Conservation (phyloP, 495 filamentous ascomycete species). For the Penicillium canariense region DNA sequence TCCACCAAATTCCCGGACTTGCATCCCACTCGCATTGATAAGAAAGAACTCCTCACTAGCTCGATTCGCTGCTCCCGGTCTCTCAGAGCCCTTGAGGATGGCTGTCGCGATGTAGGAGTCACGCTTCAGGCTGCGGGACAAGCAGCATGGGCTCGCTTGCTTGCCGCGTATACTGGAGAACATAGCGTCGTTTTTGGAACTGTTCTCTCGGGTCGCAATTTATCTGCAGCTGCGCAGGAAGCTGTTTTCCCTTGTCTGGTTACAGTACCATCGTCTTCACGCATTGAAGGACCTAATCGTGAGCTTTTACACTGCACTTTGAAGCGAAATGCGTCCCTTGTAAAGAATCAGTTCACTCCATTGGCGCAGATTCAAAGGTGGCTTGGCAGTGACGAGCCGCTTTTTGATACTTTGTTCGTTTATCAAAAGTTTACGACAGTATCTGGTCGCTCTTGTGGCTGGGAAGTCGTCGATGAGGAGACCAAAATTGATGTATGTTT, state of each 20-base stretch:
- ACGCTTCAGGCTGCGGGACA: slow-evolving; percentile 70
- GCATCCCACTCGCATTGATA: slow-evolving; percentile 53
- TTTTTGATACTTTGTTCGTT: slow-evolving; percentile 78
- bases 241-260: slow-evolving; percentile 70
- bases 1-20: slow-evolving; percentile 67
- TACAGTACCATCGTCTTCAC: slow-evolving; percentile 64
- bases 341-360: slow-evolving; percentile 67
- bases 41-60: slow-evolving; percentile 33
- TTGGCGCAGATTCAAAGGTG: slow-evolving; percentile 65
- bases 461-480: slow-evolving; percentile 53
- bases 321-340: slow-evolving; percentile 55
- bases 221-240: slow-evolving; percentile 47
- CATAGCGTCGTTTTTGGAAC: slow-evolving; percentile 65
- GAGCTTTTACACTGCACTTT: slow-evolving; percentile 58
- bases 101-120: slow-evolving; percentile 52
- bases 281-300: slow-evolving; percentile 48
- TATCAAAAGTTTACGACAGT: slow-evolving; percentile 60
- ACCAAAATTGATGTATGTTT: slow-evolving; percentile 54
- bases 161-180: slow-evolving; percentile 73
- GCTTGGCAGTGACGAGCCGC: slow-evolving; percentile 54
- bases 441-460: slow-evolving; percentile 20
- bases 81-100: slow-evolving; percentile 47
- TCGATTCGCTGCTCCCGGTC: slow-evolving; percentile 38
- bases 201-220: slow-evolving; percentile 66
- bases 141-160: slow-evolving; percentile 68